Percentiles rank a stretch among this genome's conserved stretches.
Evolutionary conservation across 2,329 filamentous ascomycete genomes (phyloP).

Genomic region (Fusarium stilboides): DNA sequence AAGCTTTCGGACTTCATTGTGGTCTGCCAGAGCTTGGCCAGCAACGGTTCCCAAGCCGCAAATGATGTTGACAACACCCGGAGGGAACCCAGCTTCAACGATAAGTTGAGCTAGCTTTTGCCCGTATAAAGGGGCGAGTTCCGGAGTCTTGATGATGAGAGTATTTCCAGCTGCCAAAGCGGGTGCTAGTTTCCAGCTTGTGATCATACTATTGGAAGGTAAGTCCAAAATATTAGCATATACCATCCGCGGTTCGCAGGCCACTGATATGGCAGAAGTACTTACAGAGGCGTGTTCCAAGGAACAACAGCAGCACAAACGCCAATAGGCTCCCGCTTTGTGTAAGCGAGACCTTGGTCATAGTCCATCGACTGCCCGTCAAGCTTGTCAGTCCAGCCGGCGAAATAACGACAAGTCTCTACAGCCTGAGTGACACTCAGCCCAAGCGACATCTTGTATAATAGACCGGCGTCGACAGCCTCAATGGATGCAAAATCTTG

Average conservation of each 20-base stretch:
- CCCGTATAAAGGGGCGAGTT: constrained; percentile 73
- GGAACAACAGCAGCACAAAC: constrained; percentile 80
- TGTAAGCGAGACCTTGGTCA: constrained; percentile 77
- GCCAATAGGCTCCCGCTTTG: constrained; percentile 81
- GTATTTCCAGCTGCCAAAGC: constrained; percentile 74
- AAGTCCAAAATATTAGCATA: neutral
- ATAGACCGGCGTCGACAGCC: constrained; percentile 85
- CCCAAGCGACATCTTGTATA: constrained; percentile 67
- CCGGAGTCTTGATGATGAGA: constrained; percentile 73
- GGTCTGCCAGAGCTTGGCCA: constrained; percentile 75
- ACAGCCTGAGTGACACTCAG: constrained; percentile 55
- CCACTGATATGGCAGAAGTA: accelerated
- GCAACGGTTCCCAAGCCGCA: constrained; percentile 77
- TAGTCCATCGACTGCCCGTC: constrained; percentile 85
- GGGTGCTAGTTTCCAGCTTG: constrained; percentile 73
- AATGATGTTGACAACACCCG: constrained; percentile 80
- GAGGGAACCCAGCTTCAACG: constrained; percentile 80
- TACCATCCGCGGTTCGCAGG: too few relatives aligned
- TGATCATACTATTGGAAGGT: constrained; percentile 28
- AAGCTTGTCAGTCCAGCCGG: constrained; percentile 88
- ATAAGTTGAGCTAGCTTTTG: constrained; percentile 75
- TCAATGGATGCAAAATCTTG: constrained; percentile 82
- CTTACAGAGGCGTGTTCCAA: constrained; percentile 77
- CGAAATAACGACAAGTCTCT: constrained; percentile 71
- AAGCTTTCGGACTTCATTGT: constrained; percentile 78